These are phyloP conservation scores for Puccinia sorghi DNA, from an alignment of 1,284 basidiomycete genomes.

Conservation along the genomic window DNA sequence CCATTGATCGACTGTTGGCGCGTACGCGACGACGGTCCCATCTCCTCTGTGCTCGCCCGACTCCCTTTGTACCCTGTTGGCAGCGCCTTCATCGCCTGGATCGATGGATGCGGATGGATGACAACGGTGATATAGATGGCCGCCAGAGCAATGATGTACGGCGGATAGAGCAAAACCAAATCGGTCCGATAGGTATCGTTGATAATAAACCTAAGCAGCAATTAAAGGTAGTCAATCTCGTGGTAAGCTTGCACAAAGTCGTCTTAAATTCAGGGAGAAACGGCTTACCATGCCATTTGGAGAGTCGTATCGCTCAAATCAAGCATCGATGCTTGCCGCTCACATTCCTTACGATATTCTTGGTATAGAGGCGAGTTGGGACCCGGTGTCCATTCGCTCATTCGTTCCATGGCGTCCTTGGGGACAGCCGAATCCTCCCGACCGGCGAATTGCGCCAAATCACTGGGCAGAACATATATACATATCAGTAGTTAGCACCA, in stretches of 20 bases:
- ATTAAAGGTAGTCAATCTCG: too few species aligned
- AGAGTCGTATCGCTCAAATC: conserved; percentile 62
- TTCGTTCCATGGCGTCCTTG: conserved; percentile 41
- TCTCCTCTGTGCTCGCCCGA: background rate
- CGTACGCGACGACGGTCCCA: conserved; percentile 1
- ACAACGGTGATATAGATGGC: conserved; percentile 71
- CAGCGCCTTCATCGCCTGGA: conserved; percentile 25
- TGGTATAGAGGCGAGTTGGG: conserved; percentile 20
- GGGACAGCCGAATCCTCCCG: conserved; percentile 40
- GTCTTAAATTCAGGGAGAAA: background rate
- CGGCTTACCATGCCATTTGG: conserved; percentile 62
- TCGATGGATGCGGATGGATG: conserved; percentile 51
- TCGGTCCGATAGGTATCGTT: conserved; percentile 95
- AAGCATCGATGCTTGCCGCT: conserved; percentile 57
- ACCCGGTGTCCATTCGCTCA: conserved; percentile 35
- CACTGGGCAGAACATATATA: conserved; percentile 3
- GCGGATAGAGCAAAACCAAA: conserved; percentile 84
- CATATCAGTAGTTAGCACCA: too few species aligned
- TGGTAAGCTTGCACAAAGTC: too few species aligned
- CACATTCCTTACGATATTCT: conserved; percentile 37
- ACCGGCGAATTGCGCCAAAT: conserved; percentile 44
- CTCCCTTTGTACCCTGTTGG: conserved; percentile 50
- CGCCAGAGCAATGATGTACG: conserved; percentile 87
- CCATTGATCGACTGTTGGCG: conserved; percentile 3
- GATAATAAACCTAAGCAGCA: conserved; percentile 80